Evolutionary conservation across 805 yeast species (phyloP).

Genomic region (Pichia gijzeniarum): DNA sequence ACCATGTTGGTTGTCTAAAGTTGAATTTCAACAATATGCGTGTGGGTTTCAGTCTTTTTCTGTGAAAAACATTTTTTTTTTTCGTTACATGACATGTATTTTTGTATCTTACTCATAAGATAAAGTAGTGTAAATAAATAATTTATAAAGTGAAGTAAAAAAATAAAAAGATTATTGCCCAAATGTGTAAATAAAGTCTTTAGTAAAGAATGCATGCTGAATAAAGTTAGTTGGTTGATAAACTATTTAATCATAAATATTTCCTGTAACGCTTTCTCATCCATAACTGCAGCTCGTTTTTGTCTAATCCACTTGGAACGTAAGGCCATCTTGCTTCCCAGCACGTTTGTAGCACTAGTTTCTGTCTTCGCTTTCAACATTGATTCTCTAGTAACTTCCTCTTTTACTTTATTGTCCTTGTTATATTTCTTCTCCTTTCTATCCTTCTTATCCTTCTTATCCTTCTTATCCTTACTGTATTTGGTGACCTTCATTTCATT

Average conservation of each 20-base stretch:
- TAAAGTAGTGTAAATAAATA: too few species aligned
- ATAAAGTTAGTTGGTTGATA: background rate
- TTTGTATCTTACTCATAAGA: too few species aligned
- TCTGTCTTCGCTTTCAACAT: constrained; percentile 35
- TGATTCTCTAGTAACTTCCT: constrained; percentile 34
- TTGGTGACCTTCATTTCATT: constrained; percentile 11
- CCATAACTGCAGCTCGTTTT: constrained; percentile 88
- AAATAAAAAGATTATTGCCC: too few species aligned
- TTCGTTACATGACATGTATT: too few species aligned
- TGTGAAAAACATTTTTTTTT: background rate
- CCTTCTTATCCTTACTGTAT: constrained; percentile 27
- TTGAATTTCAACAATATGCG: too few species aligned
- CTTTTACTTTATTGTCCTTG: constrained; percentile 25
- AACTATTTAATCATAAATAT: constrained; percentile 68
- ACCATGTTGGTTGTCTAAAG: constrained; percentile 7
- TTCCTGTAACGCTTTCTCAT: constrained; percentile 81
- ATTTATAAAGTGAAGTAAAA: background rate
- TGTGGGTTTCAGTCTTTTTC: too few species aligned
- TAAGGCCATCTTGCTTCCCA: constrained; percentile 58
- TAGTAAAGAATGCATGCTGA: background rate
- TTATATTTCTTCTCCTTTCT: constrained; percentile 22
- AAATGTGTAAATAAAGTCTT: background rate
- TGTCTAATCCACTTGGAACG: constrained; percentile 85
- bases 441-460: constrained; percentile 21
- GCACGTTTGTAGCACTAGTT: constrained; percentile 26